Base-by-base conservation (phyloP, 805 yeast species). In the Debaryomyces prosopidis region DNA sequence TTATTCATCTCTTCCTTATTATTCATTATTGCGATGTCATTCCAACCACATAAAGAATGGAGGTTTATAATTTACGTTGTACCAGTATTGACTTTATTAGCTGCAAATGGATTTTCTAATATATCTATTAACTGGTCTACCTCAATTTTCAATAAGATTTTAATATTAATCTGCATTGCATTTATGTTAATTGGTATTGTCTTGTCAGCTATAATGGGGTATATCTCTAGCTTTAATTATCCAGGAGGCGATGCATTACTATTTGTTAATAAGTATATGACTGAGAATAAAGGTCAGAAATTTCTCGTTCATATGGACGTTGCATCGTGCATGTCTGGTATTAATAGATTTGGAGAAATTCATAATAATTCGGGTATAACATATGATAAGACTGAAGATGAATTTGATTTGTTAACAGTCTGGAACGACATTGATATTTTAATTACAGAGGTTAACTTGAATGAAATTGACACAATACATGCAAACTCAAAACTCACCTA, bases 31-130 rank as follows among this genome's bases (percentile, higher is more conserved):
- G 55, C 81, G 4, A 76, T 90, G 77, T 89, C 97, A 0, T 62
- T 84, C 42, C 94, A 87, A 63, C 90, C 94, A 2, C 97, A 92
- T 57, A 92, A 92, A 61, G 98, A 92, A 69, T 89, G 96, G 96
- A 78, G 97, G 54, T 92, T 92, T 58, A 81, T 92, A 34, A 71
- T 85, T 14, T 92, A 91, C 62, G 69, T 82, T 0, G 68, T 86
- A 3, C 97, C 97, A 1, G 71, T 84, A 0, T 62, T 89, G 46
- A 80, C 85, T 0, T 54, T 85, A 15, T 59, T 79, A 27, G 90
- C 87, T 5, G 83, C 94, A 2, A 69, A 77, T 37, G 88, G 87
- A 5, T 75, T 84, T 12, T 63, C 77, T 1, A 50, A 47, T 35
- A 52, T 68, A 32, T 42, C 57, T 43, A 40, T 40, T 23, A 59